phyloP scores from a whole-genome alignment of 2,329 filamentous ascomycete genomes.

The Pseudohalonectria lignicola region DNA sequence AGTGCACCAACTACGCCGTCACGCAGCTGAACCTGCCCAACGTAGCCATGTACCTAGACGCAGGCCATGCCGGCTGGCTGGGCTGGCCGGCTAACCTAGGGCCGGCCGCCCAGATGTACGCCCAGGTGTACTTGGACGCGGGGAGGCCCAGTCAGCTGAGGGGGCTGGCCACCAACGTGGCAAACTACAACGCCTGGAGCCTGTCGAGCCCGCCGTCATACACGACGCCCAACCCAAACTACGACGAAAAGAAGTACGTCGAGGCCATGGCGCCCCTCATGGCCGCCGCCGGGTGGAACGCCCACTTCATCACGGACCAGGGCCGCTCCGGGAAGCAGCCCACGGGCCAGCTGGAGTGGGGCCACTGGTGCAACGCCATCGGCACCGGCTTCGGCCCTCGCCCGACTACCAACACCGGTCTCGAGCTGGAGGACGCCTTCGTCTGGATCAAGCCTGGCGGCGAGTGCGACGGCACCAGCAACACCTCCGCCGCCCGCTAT shows the following conservation, averaged over 20 bases:
- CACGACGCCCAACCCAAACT: conserved; percentile 31
- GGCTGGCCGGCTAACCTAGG: conserved; percentile 43
- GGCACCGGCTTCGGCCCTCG: conserved; percentile 54
- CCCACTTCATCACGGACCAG: conserved; percentile 37
- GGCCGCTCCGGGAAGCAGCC: conserved; percentile 47
- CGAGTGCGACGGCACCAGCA: conserved; percentile 40
- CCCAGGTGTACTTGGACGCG: conserved; percentile 35
- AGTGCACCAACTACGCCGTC: conserved; percentile 38
- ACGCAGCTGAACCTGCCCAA: conserved; percentile 41
- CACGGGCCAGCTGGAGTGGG: conserved; percentile 49
- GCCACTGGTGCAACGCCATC: conserved; percentile 57
- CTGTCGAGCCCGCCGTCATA: conserved; percentile 29
- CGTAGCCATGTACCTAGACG: conserved; percentile 47
- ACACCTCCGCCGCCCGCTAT: conserved; percentile 36
- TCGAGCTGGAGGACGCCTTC: conserved; percentile 50
- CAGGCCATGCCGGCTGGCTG: conserved; percentile 47
- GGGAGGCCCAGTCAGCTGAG: conserved; percentile 37
- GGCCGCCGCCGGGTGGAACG: conserved; percentile 29
- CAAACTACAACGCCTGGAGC: conserved; percentile 44
- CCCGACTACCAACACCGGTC: conserved; percentile 51
- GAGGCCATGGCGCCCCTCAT: conserved; percentile 55
- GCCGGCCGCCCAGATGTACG: conserved; percentile 34
- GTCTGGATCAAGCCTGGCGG: conserved; percentile 63
- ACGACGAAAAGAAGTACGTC: conserved; percentile 46
- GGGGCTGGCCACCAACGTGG: conserved; percentile 46